A percentile compares a stretch with the other conserved stretches of the same genome.
phyloP scores from a whole-genome alignment of 2,329 filamentous ascomycete species.

The Nemania abortiva region DNA sequence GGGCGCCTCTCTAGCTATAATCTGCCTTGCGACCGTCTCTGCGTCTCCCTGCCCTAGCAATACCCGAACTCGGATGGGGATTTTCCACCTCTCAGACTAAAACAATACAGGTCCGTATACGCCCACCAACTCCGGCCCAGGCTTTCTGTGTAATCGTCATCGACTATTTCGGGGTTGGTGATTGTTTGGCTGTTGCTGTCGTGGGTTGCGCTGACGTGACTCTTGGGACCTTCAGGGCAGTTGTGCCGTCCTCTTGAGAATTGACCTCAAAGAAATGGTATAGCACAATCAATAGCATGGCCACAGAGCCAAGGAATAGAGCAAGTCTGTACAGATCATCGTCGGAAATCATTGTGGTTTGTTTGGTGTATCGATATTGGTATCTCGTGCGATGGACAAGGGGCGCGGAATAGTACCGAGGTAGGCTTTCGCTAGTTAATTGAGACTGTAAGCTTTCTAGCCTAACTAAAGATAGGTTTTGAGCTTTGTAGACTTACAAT shows the following conservation, averaged over 20 bases:
- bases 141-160: conserved; percentile 4
- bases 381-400: conserved; percentile 29
- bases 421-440: conserved; percentile 1
- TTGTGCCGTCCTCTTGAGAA: conserved; percentile 59
- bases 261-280: conserved; percentile 99
- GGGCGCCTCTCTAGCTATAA: neutral
- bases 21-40: conserved; percentile 1
- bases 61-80: conserved; percentile 1
- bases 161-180: conserved; percentile 39
- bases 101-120: conserved; percentile 22
- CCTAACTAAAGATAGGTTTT: neutral
- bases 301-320: conserved; percentile 88
- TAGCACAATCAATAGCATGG: conserved; percentile 92
- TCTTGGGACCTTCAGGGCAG: conserved; percentile 48
- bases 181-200: conserved; percentile 44
- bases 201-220: conserved; percentile 46
- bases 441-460: conserved; percentile 4
- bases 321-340: conserved; percentile 89
- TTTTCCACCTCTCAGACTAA: neutral
- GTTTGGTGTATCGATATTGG: conserved; percentile 16
- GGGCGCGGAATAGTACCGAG: conserved; percentile 24
- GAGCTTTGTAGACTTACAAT: conserved; percentile 23
- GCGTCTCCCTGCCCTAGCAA: neutral
- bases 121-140: conserved; percentile 28
- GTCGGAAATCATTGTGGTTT: conserved; percentile 90